A percentile compares a stretch with the other conserved stretches of the same genome.
Evolutionary conservation across 106 monocot species (phyloP).

Genomic region (Acorus gramineus): DNA sequence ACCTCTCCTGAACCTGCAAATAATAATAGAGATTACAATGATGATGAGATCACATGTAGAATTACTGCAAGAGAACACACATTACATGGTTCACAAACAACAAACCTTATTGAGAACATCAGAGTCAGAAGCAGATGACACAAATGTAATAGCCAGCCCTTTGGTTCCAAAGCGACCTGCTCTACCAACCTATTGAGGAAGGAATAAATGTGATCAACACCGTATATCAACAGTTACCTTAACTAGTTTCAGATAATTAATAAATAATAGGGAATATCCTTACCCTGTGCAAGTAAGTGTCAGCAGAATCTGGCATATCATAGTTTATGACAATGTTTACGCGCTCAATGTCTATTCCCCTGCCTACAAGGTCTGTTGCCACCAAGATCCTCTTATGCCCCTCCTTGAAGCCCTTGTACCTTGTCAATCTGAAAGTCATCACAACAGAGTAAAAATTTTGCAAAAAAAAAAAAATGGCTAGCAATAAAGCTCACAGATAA

Average conservation of each 20-base stretch:
- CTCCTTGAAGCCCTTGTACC: slow-evolving; percentile 98
- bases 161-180: slow-evolving; percentile 97
- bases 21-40: neutral
- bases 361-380: slow-evolving; percentile 89
- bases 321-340: slow-evolving; percentile 99
- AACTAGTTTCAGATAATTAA: neutral
- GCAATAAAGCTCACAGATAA: no score
- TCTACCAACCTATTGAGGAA: slow-evolving; percentile 53
- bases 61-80: no score
- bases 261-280: neutral
- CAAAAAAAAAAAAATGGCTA: no score
- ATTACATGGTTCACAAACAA: no score
- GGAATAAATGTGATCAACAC: neutral
- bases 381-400: slow-evolving; percentile 96
- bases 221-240: neutral
- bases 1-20: slow-evolving; percentile 89
- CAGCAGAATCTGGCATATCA: slow-evolving; percentile 99
- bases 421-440: slow-evolving; percentile 49
- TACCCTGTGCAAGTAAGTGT: slow-evolving; percentile 96
- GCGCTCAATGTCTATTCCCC: slow-evolving; percentile 99
- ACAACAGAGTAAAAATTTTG: neutral
- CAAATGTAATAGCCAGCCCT: slow-evolving; percentile 95
- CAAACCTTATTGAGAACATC: slow-evolving; percentile 87
- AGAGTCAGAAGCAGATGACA: slow-evolving; percentile 90
- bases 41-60: no score